Base-by-base conservation (phyloP, 306 rosid genomes). In the Prunus fruticosa region DNA sequence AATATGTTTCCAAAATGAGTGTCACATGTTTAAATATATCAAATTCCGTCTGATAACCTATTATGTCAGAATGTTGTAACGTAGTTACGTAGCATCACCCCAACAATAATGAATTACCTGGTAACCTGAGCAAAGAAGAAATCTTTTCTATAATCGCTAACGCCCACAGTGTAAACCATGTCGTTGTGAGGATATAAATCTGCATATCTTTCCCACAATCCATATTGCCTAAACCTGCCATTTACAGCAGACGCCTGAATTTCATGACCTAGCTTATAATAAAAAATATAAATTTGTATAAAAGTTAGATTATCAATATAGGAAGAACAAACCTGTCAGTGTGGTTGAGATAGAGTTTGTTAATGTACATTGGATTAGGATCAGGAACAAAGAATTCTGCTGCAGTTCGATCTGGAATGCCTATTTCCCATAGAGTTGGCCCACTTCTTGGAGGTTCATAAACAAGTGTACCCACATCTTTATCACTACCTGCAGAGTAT, bases 361-460 rank as follows among this genome's bases (percentile, higher is more conserved):
- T 91, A 78, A 91, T 74, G 66, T 89, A 89, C 69, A 82, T 76
- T 10, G 93, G 95, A 75, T 89, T 75, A 46, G 97, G 91, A 69
- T 88, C 91, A 15, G 97, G 97, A 75, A 91, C 84, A 72, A 80
- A 91, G 70, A 89, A 89, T 45, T 89, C 94, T 14, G 90, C 93
- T 30, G 95, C 97, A 15, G 91, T 71, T 22, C 97, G 93, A 72
- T 91, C 93, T 5, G 97, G 97, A 15, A 84, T 78, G 67, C 97
- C 97, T 50, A 91, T 89, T 88, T 91, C 97, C 97, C 97, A 91
- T 32, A 89, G 47, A 23, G 97, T 91, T 47, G 93, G 93, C 2
- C 97, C 97, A 79, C 83, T 87, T 88, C 97, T 88, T 45, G 90
- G 93, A 8, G 97, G 91, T 23, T 88, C 91, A 79, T 83, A 88